Evolutionary conservation across 208 protist species (phyloP), one percentile per base, ranked within the genome.

Genomic region (Leishmania gerbilli): DNA sequence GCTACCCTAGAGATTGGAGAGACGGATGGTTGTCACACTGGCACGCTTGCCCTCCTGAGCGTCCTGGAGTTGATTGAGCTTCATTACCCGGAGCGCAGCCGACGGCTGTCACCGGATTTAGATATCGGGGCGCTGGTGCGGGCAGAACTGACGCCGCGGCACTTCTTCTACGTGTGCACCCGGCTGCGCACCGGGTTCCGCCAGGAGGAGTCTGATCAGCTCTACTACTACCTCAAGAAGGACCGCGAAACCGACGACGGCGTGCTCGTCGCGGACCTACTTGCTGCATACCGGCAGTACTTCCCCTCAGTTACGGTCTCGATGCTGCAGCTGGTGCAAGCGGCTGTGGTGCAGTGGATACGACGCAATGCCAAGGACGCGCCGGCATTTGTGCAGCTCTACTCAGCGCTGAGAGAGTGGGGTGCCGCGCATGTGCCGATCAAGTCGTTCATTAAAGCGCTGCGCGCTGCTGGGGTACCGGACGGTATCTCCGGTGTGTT

Each of bases 251-350:
- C 65, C 5, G 65, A 68, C 15, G 85, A 82, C 34, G 78, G 84
- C 3, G 71, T 94, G 60, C 78, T 83, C 42, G 91, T 93, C 40
- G 71, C 60, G 0, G 86, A 80, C 2, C 74, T 94, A 27, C 42
- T 95, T 31, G 53, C 62, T 40, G 89, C 90, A 72, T 94, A 89
- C 78, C 78, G 83, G 8, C 82, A 86, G 42, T 89, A 94, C 85
- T 95, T 97, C 81, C 86, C 92, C 1, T 71, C 91, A 0, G 90
- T 91, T n/a, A 68, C 84, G 62, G 79, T 86, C 58, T 95, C 94
- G 17, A 79, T 90, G 40, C 62, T 91, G 51, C 84, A 88, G 49
- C 87, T 93, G 24, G 60, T 94, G 17, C 79, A 83, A 58, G 80
- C 81, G 3, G 85, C 88, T 4, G 80, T 88, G 13, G 31, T 68